A percentile compares a stretch with the other conserved stretches of the same genome.
These are phyloP conservation scores for Fusarium tjaetaba DNA, from an alignment of 2,329 filamentous ascomycete genomes.

Conservation along the genomic window DNA sequence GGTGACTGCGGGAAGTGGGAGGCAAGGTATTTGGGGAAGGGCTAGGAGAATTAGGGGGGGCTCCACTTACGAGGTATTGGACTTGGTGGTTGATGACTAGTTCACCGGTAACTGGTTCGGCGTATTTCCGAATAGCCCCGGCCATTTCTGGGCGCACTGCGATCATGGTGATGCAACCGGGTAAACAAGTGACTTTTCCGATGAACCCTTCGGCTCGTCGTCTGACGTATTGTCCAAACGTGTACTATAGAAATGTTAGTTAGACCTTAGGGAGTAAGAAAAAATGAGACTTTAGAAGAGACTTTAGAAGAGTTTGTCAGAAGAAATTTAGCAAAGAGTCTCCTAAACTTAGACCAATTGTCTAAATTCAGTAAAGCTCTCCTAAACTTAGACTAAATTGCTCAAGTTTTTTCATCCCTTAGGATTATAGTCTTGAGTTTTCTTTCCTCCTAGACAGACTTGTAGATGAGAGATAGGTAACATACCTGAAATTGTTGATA, in stretches of 20 bases:
- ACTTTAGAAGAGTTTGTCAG: too few species aligned
- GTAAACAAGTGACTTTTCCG: constrained; percentile 34
- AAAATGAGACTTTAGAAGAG: too few species aligned
- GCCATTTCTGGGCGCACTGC: constrained; percentile 37
- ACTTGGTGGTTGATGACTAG: constrained; percentile 36
- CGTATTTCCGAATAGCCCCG: constrained; percentile 34
- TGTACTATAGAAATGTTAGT: constrained; percentile 17
- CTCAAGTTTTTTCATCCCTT: too few species aligned
- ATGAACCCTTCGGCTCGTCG: constrained; percentile 30
- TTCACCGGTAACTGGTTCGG: constrained; percentile 30
- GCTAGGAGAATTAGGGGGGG: not conserved
- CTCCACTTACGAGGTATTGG: constrained; percentile 32
- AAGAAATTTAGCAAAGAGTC: too few species aligned
- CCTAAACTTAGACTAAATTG: too few species aligned
- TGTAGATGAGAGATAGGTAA: not conserved
- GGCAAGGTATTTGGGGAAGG: not conserved
- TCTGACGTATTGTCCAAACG: constrained; percentile 35
- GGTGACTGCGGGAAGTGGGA: not conserved
- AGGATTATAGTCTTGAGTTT: too few species aligned
- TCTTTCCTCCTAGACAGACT: too few species aligned
- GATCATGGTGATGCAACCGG: constrained; percentile 39
- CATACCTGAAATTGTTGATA: constrained; percentile 39
- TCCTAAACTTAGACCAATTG: too few species aligned
- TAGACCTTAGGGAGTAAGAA: too few species aligned
- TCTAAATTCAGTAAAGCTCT: too few species aligned